Percentiles rank a stretch among this genome's conserved stretches.
Conservation (phyloP, 305 asterid species). For the Solanum hybrid region DNA sequence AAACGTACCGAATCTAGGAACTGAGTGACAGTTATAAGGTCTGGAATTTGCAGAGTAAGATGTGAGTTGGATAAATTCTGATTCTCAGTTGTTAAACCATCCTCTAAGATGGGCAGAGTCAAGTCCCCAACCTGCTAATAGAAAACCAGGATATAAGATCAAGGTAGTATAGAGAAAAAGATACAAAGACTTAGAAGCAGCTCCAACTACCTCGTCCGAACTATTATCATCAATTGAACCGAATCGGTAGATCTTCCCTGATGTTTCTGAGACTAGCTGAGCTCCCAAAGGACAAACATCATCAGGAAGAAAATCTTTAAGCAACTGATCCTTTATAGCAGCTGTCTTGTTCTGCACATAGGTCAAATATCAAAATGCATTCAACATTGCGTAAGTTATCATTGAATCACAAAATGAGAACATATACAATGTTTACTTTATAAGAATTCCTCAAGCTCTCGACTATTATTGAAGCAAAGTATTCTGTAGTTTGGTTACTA, state of each 20-base stretch:
- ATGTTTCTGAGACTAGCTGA: constrained; percentile 32
- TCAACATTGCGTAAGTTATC: not conserved
- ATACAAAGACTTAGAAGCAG: constrained; percentile 1
- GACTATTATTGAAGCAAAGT: constrained; percentile 44
- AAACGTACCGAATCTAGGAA: constrained; percentile 72
- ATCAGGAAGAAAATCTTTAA: constrained; percentile 62
- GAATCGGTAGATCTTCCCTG: constrained; percentile 28
- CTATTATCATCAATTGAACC: constrained; percentile 27
- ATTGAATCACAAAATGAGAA: constrained; percentile 1
- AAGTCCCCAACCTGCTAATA: constrained; percentile 30
- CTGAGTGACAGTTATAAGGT: constrained; percentile 70
- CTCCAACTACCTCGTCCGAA: constrained; percentile 36
- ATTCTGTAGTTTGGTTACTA: constrained; percentile 54
- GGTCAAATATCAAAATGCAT: constrained; percentile 14
- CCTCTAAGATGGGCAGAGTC: constrained; percentile 30
- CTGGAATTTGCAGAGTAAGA: constrained; percentile 46
- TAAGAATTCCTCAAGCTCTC: constrained; percentile 35
- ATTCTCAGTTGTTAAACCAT: constrained; percentile 48
- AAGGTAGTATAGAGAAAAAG: not conserved
- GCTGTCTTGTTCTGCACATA: constrained; percentile 41
- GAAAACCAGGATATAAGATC: not conserved
- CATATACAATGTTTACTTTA: constrained; percentile 27
- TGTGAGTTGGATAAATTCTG: constrained; percentile 40
- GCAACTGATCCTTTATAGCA: constrained; percentile 44
- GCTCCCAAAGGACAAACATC: constrained; percentile 57